Evolutionary conservation across 371 early-diverging fungal genomes (phyloP), one percentile per base, ranked within the genome.

Genomic region (Zancudomyces culisetae): DNA sequence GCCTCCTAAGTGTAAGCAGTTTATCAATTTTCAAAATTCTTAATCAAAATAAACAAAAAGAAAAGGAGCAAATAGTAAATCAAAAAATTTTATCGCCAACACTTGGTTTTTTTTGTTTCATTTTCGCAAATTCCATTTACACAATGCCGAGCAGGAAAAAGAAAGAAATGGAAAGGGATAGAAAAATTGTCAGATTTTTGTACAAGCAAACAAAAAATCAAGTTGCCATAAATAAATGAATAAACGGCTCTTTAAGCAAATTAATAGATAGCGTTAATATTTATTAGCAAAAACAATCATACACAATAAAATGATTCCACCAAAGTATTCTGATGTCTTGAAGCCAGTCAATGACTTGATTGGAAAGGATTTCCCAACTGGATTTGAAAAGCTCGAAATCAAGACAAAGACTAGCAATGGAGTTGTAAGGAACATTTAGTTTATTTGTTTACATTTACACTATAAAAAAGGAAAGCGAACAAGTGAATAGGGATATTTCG

Each of bases 321-420:
- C 70, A 58, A 64, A 68, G 66, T 96, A 83, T 80, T 73, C 81
- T 59, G 96, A 96, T 73, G 77, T 96, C 63, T 87, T 87, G 76
- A 95, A 95, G 79, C 65, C 83, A 64, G 76, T 87, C 77, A 85
- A 81, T 73, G 97, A 96, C 71, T 77, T 96, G 63, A 77, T 95
- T 62, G 74, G 77, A 75, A 93, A 94, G 78, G 96, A 97, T 75
- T 95, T 75, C 73, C 93, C 95, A 60, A 77, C 85, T 57, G 92
- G 90, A 57, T 73, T 79, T 55, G 80, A 85, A 62, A 93, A 90
- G 80, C 85, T 95, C 60, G 98, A 97, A 70, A 84, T 89, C 69
- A 91, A 93, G 83, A 87, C 90, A 66, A 79, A 79, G 61, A 83
- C 95, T 54, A 70, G 85, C 63, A 89, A 87, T 73, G 93, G 92